phyloP scores from a whole-genome alignment of 78 protist species.

The Monocercomonoides exilis region DNA sequence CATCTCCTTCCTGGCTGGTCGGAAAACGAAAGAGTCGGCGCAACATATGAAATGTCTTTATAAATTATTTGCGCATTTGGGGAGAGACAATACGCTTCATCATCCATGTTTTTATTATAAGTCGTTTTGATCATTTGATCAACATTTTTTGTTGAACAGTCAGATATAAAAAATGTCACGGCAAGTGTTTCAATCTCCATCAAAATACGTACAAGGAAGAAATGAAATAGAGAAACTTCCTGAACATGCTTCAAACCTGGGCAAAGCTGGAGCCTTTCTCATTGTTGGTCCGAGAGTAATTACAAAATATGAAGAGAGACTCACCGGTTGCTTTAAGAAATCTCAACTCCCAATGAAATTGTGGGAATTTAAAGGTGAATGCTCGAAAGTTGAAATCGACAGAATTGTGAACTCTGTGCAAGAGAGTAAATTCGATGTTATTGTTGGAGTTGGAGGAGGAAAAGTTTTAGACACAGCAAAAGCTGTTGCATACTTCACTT shows the following conservation, averaged over 20 bases:
- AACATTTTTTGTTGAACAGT: no score
- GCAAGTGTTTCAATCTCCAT: background rate
- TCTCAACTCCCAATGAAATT: background rate
- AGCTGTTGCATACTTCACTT: background rate
- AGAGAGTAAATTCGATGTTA: background rate
- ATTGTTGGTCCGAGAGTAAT: background rate
- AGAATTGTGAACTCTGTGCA: background rate
- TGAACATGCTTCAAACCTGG: background rate
- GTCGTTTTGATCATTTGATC: no score
- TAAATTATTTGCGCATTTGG: no score
- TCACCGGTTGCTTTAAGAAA: background rate
- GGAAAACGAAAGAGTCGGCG: no score
- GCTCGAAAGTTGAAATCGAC: background rate
- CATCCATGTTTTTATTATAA: no score
- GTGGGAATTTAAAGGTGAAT: background rate
- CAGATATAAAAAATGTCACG: no score
- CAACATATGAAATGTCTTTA: no score
- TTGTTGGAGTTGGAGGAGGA: slow-evolving; percentile 15
- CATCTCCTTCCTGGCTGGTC: no score
- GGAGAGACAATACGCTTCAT: no score
- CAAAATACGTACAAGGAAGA: background rate
- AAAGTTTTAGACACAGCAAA: background rate
- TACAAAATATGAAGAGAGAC: background rate
- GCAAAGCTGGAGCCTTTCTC: background rate
- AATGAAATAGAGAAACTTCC: background rate